These are phyloP conservation scores for Selaginella tamariscina DNA, from an alignment of 75 land plant species.

Conservation along the genomic window DNA sequence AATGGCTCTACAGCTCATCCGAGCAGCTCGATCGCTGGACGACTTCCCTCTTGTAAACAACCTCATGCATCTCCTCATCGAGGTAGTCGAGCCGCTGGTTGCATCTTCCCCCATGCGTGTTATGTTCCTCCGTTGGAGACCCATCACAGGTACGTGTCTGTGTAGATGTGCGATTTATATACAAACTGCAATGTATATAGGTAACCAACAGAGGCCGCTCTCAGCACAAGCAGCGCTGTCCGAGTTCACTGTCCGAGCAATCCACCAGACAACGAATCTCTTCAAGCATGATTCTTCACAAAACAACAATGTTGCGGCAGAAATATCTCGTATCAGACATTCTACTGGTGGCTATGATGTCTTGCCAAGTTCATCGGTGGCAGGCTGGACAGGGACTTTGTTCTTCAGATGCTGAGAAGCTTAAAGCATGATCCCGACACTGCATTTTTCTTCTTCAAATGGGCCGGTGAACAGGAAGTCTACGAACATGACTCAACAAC, in stretches of 20 bases:
- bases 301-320: background rate
- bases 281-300: background rate
- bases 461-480: background rate
- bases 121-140: background rate
- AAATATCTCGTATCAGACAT: background rate
- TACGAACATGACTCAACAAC: background rate
- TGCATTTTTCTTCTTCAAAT: background rate
- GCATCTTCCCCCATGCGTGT: background rate
- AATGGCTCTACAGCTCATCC: background rate
- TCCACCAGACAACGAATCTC: background rate
- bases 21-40: background rate
- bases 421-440: background rate
- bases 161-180: too few relatives aligned
- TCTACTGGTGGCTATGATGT: background rate
- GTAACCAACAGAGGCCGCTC: background rate
- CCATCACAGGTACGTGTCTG: background rate
- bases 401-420: background rate
- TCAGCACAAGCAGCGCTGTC: background rate
- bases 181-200: too few relatives aligned
- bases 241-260: background rate
- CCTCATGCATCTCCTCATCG: background rate
- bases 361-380: background rate
- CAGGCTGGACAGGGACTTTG: background rate
- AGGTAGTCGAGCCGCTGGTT: background rate
- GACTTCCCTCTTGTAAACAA: background rate